Evolutionary conservation across 176 grass and related monocot species (phyloP), one percentile per base, ranked within the genome.

Genomic region (Paspalum vaginatum): DNA sequence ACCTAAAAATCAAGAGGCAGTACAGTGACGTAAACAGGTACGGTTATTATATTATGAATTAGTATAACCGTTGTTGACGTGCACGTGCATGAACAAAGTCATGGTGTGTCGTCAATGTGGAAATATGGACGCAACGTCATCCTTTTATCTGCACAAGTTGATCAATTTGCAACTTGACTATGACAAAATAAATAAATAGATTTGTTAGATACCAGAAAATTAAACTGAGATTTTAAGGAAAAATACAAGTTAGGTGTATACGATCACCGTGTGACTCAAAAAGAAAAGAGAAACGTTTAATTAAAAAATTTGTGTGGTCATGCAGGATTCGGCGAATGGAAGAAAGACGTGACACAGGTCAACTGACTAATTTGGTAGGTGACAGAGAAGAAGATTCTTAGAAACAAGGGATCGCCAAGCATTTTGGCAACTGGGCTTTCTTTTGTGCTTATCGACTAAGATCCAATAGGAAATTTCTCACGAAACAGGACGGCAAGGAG

Each of bases 351-450:
- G 18, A 37, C 68, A 67, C 39, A 13, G 74, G 67, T 57, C 65
- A 72, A 72, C 42, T 48, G 17, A 69, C 46, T 20, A 13, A 55
- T 76, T 55, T 2, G 47, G 38, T 63, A 40, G n/a, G 15, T 51
- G 27, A 9, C 46, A 76, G 55, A 13, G 55, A 58, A 81, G 87
- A 89, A 89, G 47, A 54, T 89, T 89, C 82, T 76, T 81, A 77
- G 82, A 64, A 85, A 46, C 40, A 58, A 77, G 72, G 82, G 65
- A 32, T 48, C 10, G 39, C 46, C 63, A 68, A 69, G 46, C 48
- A 62, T 76, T 70, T 56, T 45, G 20, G 48, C 64, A 79, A 70
- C n/a, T 27, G 4, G 50, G 48, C 9, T 47, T 63, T 54, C 56
- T 59, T 87, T 62, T 39, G 11, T 72, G 38, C 47, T 63, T 61